phyloP scores from a whole-genome alignment of 345 rosid genomes.

The Geranium rotundifolium region DNA sequence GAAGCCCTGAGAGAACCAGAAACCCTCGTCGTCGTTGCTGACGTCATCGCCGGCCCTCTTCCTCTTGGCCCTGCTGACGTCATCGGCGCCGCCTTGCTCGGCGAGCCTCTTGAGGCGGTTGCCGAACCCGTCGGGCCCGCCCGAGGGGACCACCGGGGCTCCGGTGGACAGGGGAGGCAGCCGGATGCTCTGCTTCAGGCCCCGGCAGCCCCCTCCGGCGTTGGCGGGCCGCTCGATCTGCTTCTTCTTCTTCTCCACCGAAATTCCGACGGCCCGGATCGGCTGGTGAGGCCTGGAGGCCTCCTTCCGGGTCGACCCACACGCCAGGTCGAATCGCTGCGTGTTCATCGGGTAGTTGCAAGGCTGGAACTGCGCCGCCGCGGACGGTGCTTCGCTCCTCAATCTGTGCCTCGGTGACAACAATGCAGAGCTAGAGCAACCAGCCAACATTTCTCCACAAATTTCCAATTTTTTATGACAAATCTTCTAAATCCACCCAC shows the following conservation, averaged over 20 bases:
- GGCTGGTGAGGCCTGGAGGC: slow-evolving; percentile 46
- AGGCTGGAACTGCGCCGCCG: slow-evolving; percentile 66
- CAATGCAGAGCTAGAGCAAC: slow-evolving; percentile 92
- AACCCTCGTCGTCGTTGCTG: slow-evolving; percentile 34
- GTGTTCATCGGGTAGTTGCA: slow-evolving; percentile 93
- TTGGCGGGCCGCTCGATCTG: slow-evolving; percentile 25
- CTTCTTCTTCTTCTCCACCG: slow-evolving; percentile 38
- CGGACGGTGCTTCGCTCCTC: slow-evolving; percentile 64
- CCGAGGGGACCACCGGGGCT: slow-evolving; percentile 9
- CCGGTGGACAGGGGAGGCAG: slow-evolving; percentile 83
- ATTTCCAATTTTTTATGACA: slow-evolving; percentile 22
- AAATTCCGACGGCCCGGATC: slow-evolving; percentile 62
- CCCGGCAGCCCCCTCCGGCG: slow-evolving; percentile 26
- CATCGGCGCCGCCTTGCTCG: slow-evolving; percentile 22
- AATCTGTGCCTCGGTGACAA: slow-evolving; percentile 96
- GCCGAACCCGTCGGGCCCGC: slow-evolving; percentile 11
- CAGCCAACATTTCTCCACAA: slow-evolving; percentile 92
- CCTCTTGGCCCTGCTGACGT: slow-evolving; percentile 52
- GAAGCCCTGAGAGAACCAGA: slow-evolving; percentile 69
- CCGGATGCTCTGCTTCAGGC: slow-evolving; percentile 72
- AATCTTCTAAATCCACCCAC: slow-evolving; percentile 33
- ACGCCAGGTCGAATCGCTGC: slow-evolving; percentile 89
- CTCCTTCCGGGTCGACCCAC: slow-evolving; percentile 72
- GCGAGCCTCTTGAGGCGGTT: slow-evolving; percentile 80
- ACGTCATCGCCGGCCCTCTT: slow-evolving; percentile 35